Percentiles rank a stretch among this genome's conserved stretches.
phyloP scores from a whole-genome alignment of 2,329 filamentous ascomycete species.

The Venturia carpophila region DNA sequence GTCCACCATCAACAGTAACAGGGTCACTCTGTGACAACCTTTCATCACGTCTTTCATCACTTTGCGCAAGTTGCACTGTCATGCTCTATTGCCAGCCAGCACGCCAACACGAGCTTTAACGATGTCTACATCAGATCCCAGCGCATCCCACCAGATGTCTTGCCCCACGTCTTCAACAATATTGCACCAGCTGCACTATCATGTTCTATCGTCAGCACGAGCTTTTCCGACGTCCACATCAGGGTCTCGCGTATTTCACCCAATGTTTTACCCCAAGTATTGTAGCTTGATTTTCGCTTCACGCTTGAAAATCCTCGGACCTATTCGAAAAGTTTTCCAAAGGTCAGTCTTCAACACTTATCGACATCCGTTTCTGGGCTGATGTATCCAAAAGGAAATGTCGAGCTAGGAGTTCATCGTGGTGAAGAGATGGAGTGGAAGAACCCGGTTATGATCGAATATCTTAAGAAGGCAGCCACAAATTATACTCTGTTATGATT shows the following conservation, averaged over 20 bases:
- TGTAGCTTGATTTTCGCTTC: background rate
- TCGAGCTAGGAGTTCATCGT: background rate
- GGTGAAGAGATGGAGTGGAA: constrained; percentile 12
- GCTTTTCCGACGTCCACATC: background rate
- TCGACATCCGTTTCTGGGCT: background rate
- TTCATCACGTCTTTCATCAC: background rate
- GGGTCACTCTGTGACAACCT: background rate
- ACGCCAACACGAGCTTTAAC: background rate
- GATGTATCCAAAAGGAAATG: background rate
- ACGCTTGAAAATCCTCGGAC: background rate
- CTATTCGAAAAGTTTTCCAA: background rate
- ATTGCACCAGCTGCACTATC: background rate
- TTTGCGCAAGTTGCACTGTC: background rate
- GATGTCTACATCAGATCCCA: background rate
- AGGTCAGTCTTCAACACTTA: background rate
- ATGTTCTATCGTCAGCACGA: background rate
- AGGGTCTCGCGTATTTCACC: background rate
- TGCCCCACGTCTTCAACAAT: background rate
- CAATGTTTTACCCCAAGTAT: background rate
- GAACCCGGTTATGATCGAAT: background rate
- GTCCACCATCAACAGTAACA: background rate
- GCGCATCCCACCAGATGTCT: background rate
- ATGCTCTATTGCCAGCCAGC: background rate
- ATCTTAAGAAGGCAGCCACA: background rate
- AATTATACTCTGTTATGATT: no score